These are phyloP conservation scores for Penicillium salamii DNA, from an alignment of 495 filamentous ascomycete genomes.

Conservation along the genomic window DNA sequence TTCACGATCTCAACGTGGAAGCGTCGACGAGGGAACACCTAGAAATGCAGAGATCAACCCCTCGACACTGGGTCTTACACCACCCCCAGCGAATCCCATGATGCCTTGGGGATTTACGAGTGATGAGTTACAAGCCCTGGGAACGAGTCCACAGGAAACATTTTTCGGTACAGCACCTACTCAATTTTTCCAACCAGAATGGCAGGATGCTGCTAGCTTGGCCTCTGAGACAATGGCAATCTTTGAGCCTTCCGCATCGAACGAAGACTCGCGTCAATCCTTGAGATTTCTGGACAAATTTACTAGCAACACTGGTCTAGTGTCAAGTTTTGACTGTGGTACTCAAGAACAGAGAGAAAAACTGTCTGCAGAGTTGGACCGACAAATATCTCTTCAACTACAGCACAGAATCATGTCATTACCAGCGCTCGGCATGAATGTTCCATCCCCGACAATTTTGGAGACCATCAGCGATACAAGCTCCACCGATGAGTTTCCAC, in stretches of 20 bases:
- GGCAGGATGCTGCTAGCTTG: constrained; percentile 6
- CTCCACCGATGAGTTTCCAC: neutral
- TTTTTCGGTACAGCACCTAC: neutral
- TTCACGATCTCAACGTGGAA: neutral
- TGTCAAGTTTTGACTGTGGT: constrained; percentile 21
- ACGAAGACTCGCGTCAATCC: neutral
- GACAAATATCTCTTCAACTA: neutral
- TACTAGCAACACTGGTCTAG: constrained; percentile 20
- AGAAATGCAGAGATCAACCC: neutral
- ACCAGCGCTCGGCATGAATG: neutral
- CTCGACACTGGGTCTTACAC: neutral
- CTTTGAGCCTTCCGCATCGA: neutral
- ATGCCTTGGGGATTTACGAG: constrained; percentile 1
- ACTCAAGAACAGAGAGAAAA: constrained; percentile 16
- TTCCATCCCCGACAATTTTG: constrained; percentile 1
- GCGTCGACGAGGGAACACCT: neutral
- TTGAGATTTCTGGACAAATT: constrained; percentile 19
- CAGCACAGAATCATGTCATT: neutral
- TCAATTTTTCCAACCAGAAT: neutral
- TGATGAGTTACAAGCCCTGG: constrained; percentile 2
- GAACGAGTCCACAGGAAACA: constrained; percentile 1
- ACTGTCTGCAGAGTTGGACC: constrained; percentile 9
- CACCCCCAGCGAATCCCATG: neutral
- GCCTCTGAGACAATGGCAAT: neutral
- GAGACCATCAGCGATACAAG: constrained; percentile 5